Evolutionary conservation across 345 rosid genomes (phyloP), one percentile per base, ranked within the genome.

Genomic region (Arabidopsis suecica): DNA sequence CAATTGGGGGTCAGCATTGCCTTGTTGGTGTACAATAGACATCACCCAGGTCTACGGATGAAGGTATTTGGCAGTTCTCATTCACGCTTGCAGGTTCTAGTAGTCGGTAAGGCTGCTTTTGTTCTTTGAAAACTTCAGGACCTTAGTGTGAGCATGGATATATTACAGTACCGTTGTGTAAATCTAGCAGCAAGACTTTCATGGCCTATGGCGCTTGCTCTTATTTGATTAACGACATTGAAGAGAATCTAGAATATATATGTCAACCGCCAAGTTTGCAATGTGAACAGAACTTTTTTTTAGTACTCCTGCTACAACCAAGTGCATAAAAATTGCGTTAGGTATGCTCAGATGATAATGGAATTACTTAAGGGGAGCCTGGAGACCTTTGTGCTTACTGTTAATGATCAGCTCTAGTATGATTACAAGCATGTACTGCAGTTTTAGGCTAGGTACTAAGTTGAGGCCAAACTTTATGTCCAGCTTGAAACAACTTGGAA

Each of bases 71-170:
- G 88, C 94, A 79, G 84, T 88, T 81, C 71, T 73, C 82, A 77
- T 86, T 83, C 88, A 79, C 86, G 66, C 83, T 82, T 89, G 93
- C 89, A 80, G 86, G 91, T 89, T 84, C 83, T 82, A 82, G 85
- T 87, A 81, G 98, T 89, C 83, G 98, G 97, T 94, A 91, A 94
- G 98, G 88, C 84, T 88, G 93, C 92, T 93, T 86, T 65, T 76
- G 82, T 83, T 89, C 83, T 87, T 91, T 80, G 65, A 79, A 79
- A 83, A 71, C 76, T 80, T 68, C 84, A 76, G 68, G 80, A 77
- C 83, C 83, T 63, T 84, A 74, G 83, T 86, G 83, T 84, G 60
- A 85, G 88, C 80, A 77, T 85, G 88, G 76, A 86, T 86, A 72
- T 82, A 64, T 75, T 75, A 45, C 83, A 71, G 69, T 79, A 81